phyloP scores from a whole-genome alignment of 2,329 filamentous ascomycete genomes.

The Xylaria arbuscula region DNA sequence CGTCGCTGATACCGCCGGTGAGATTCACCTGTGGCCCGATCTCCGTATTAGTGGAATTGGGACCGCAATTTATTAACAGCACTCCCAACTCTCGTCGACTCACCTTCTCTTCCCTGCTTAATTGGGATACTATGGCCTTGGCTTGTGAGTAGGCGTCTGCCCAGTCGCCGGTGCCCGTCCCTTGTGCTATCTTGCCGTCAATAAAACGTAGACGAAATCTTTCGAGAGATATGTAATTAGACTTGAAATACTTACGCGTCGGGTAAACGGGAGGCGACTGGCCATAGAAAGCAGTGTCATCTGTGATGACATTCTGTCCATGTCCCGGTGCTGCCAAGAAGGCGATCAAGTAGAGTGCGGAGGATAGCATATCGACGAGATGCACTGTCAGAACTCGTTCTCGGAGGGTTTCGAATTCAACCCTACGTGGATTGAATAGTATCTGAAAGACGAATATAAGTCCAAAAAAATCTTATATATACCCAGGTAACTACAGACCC shows the following conservation, averaged over 20 bases:
- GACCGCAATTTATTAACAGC: too few relatives aligned
- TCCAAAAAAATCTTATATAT: background rate
- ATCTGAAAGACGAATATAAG: background rate
- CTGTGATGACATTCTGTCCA: conserved; percentile 46
- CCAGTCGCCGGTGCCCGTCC: conserved; percentile 51
- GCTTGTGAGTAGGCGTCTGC: conserved; percentile 52
- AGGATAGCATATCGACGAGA: conserved; percentile 17
- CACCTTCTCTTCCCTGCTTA: conserved; percentile 56
- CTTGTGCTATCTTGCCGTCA: conserved; percentile 45
- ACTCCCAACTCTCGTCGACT: background rate
- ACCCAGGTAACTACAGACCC: background rate
- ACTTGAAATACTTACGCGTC: conserved; percentile 44
- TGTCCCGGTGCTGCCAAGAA: conserved; percentile 31
- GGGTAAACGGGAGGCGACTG: conserved; percentile 53
- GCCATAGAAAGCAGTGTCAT: conserved; percentile 52
- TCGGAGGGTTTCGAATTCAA: background rate
- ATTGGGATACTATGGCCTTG: conserved; percentile 50
- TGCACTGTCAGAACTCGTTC: background rate
- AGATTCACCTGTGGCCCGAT: conserved; percentile 47
- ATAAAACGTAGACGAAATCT: background rate
- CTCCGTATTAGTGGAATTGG: conserved; percentile 8
- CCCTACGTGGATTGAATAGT: background rate
- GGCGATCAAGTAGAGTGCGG: conserved; percentile 16
- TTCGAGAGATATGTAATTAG: background rate
- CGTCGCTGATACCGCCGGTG: conserved; percentile 49